Evolutionary conservation across 2,329 filamentous ascomycete species (phyloP).

Genomic region (Colletotrichum sp.): DNA sequence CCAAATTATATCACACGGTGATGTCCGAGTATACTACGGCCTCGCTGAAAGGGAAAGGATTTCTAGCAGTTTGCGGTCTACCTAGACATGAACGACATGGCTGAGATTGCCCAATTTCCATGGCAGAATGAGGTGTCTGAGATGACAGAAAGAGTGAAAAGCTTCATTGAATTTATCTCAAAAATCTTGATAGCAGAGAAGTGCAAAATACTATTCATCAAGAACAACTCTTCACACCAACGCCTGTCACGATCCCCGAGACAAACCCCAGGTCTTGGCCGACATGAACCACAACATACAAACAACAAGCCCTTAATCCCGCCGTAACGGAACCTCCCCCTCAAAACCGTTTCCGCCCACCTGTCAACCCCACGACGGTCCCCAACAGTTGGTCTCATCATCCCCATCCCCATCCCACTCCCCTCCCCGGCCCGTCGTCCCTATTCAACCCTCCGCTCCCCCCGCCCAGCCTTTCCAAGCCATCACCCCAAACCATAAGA

Average conservation of each 20-base stretch:
- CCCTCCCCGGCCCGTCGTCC: background rate
- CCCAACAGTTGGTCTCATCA: background rate
- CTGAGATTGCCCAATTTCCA: too few relatives aligned
- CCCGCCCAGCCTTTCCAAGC: background rate
- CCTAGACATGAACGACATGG: too few relatives aligned
- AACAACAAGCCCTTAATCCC: background rate
- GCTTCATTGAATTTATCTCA: too few relatives aligned
- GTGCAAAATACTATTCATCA: too few relatives aligned
- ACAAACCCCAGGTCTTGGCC: too few relatives aligned
- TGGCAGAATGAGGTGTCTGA: too few relatives aligned
- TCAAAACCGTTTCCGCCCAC: background rate
- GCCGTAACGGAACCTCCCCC: background rate
- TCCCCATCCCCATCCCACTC: background rate
- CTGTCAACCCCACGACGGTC: background rate
- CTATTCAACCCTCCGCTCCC: background rate
- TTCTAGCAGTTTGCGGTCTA: too few relatives aligned
- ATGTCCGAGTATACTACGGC: too few relatives aligned
- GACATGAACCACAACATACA: accelerated
- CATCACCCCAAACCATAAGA: background rate
- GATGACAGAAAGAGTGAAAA: too few relatives aligned
- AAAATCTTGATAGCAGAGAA: too few relatives aligned
- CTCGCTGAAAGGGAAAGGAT: too few relatives aligned
- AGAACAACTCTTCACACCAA: background rate
- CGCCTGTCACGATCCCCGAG: background rate
- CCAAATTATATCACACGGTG: too few relatives aligned